A percentile compares a stretch with the other conserved stretches of the same genome.
phyloP scores from a whole-genome alignment of 2,329 filamentous ascomycete species.

The Exophiala dermatitidis region DNA sequence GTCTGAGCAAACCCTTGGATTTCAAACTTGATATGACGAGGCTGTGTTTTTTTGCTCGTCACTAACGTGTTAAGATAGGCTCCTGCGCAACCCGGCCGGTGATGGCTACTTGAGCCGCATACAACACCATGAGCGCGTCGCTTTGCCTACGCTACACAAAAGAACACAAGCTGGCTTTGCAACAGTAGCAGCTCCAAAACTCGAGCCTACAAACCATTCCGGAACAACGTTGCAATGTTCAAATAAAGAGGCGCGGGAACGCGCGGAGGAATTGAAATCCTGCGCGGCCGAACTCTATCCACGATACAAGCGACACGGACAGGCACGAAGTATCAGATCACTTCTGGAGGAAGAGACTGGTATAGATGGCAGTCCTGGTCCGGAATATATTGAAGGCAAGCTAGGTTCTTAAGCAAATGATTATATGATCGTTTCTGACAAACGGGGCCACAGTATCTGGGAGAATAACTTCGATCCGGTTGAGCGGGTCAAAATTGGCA shows the following conservation, averaged over 20 bases:
- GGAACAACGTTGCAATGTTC: background rate
- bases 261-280: conserved; percentile 35
- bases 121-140: background rate
- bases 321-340: conserved; percentile 28
- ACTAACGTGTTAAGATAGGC: background rate
- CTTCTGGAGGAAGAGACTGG: conserved; percentile 18
- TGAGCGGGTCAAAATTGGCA: conserved; percentile 67
- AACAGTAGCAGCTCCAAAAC: background rate
- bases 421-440: conserved; percentile 19
- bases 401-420: conserved; percentile 2
- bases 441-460: conserved; percentile 45
- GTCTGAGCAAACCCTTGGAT: conserved; percentile 1
- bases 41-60: background rate
- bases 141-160: background rate
- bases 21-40: background rate
- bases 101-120: background rate
- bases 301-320: conserved; percentile 2
- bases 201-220: no score
- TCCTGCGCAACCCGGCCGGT: background rate
- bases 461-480: conserved; percentile 65
- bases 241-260: conserved; percentile 32
- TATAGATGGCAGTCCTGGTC: background rate
- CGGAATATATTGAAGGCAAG: conserved; percentile 13
- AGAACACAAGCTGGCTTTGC: conserved; percentile 4
- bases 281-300: conserved; percentile 23